A percentile compares a stretch with the other conserved stretches of the same genome.
phyloP scores from a whole-genome alignment of 116 monocot genomes.

The Posidonia oceanica region DNA sequence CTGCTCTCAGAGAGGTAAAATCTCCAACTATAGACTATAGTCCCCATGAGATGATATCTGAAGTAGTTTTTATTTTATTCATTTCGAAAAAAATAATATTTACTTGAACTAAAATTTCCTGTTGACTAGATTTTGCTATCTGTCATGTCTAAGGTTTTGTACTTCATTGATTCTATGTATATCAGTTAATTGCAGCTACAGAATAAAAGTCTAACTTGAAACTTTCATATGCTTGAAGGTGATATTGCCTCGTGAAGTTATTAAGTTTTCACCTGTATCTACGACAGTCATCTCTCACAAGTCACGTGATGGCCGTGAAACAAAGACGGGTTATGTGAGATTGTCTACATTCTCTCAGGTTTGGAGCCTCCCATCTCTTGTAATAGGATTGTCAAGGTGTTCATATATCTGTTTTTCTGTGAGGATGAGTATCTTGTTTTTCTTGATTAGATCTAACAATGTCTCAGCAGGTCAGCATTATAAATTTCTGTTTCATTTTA shows the following conservation, averaged over 20 bases:
- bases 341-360: slow-evolving; percentile 91
- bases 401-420: neutral
- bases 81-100: neutral
- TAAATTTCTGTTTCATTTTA: no score
- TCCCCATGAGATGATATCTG: neutral
- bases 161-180: no score
- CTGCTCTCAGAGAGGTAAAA: slow-evolving; percentile 56
- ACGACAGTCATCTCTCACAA: slow-evolving; percentile 62
- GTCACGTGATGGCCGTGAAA: slow-evolving; percentile 48
- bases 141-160: no score
- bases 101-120: neutral
- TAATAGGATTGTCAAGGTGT: neutral
- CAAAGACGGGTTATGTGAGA: slow-evolving; percentile 87
- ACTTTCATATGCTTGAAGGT: slow-evolving; percentile 30
- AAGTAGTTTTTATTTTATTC: neutral
- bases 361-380: neutral
- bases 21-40: neutral
- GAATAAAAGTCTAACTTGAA: neutral
- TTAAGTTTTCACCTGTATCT: slow-evolving; percentile 70
- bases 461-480: no score
- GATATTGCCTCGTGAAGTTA: slow-evolving; percentile 64
- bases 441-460: no score
- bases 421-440: neutral
- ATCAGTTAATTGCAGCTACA: no score
- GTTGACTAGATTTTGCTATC: neutral